Evolutionary conservation across 1,284 basidiomycete species (phyloP).

Genomic region (Trametes versicolor): DNA sequence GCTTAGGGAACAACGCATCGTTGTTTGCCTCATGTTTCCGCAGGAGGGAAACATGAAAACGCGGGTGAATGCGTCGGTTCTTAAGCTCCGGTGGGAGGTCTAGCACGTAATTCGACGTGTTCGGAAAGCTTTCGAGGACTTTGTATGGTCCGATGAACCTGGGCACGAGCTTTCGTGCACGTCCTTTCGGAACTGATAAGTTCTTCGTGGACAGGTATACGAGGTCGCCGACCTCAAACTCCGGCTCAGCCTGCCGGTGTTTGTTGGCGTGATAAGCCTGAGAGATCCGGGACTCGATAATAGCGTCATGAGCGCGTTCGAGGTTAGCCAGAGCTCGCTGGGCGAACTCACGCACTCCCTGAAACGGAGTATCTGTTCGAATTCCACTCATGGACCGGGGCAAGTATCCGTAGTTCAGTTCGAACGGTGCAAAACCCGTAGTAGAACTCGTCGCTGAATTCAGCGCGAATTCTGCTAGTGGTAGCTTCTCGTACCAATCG

Average conservation of each 20-base stretch:
- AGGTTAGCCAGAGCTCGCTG: slow-evolving; percentile 30
- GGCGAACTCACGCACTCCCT: slow-evolving; percentile 37
- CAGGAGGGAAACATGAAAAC: slow-evolving; percentile 42
- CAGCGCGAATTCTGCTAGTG: slow-evolving; percentile 47
- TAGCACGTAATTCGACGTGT: slow-evolving; percentile 39
- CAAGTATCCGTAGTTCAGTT: slow-evolving; percentile 46
- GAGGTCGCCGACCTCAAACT: slow-evolving; percentile 35
- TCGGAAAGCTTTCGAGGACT: slow-evolving; percentile 29
- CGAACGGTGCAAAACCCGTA: slow-evolving; percentile 49
- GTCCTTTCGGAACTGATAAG: slow-evolving; percentile 45
- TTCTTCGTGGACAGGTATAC: slow-evolving; percentile 44
- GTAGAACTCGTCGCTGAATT: slow-evolving; percentile 44
- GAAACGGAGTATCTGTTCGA: neutral
- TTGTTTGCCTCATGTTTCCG: slow-evolving; percentile 39
- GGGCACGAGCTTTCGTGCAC: slow-evolving; percentile 45
- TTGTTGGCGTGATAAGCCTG: slow-evolving; percentile 42
- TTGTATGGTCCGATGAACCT: slow-evolving; percentile 46
- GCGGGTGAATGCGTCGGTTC: slow-evolving; percentile 37
- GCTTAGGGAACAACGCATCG: slow-evolving; percentile 38
- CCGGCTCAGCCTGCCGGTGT: slow-evolving; percentile 14
- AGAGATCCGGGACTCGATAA: slow-evolving; percentile 23
- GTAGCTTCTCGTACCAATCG: slow-evolving; percentile 46
- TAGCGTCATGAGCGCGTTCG: slow-evolving; percentile 38
- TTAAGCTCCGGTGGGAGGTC: slow-evolving; percentile 40
- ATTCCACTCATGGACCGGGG: slow-evolving; percentile 8